Evolutionary conservation across 2,329 filamentous ascomycete genomes (phyloP).

Genomic region (Clarireedia paspali): DNA sequence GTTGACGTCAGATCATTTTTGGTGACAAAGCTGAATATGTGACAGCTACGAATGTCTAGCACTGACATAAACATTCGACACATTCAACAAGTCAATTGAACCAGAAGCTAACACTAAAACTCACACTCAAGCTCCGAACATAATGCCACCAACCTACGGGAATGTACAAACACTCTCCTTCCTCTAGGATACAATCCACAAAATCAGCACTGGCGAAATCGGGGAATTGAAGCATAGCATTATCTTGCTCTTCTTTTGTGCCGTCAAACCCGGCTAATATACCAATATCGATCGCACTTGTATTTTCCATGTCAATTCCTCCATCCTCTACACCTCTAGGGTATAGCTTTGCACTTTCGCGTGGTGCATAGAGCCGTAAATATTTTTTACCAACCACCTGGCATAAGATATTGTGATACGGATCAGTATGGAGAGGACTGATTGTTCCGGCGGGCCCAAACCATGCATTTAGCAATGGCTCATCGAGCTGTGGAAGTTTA

Average conservation of each 20-base stretch:
- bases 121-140: constrained; percentile 74
- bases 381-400: constrained; percentile 92
- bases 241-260: constrained; percentile 13
- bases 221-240: constrained; percentile 18
- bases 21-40: too few species aligned
- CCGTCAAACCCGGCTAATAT: constrained; percentile 55
- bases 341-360: constrained; percentile 48
- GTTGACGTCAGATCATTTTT: too few species aligned
- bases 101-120: constrained; percentile 97
- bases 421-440: constrained; percentile 88
- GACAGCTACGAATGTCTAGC: background rate
- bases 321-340: constrained; percentile 52
- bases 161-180: constrained; percentile 82
- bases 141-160: constrained; percentile 99
- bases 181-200: constrained; percentile 68
- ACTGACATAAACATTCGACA: background rate
- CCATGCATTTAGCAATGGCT: constrained; percentile 82
- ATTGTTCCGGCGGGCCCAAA: constrained; percentile 83
- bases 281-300: constrained; percentile 70
- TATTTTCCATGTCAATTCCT: constrained; percentile 89
- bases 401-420: constrained; percentile 84
- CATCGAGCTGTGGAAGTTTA: constrained; percentile 37
- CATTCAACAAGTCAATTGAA: constrained; percentile 48
- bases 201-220: constrained; percentile 22
- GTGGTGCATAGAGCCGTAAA: constrained; percentile 75